Evolutionary conservation across 2,329 filamentous ascomycete genomes (phyloP).

Genomic region (Dothideomycetes sp.): DNA sequence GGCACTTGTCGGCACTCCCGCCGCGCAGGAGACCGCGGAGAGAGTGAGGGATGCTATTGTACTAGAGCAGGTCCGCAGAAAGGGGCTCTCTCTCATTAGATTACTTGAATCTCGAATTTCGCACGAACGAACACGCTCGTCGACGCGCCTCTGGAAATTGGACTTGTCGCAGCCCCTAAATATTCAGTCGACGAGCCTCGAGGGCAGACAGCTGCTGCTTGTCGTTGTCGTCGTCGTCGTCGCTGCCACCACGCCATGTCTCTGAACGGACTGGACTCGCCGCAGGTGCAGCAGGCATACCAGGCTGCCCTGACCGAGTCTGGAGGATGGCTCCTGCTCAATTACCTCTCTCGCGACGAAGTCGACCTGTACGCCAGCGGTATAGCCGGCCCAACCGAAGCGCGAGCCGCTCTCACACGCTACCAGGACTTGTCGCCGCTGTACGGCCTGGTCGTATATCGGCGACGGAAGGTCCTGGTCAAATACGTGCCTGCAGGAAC

Average conservation of each 20-base stretch:
- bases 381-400: constrained; percentile 72
- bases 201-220: too few relatives aligned
- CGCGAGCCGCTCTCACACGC: constrained; percentile 64
- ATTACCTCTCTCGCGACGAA: constrained; percentile 82
- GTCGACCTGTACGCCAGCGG: constrained; percentile 70
- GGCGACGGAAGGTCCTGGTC: constrained; percentile 79
- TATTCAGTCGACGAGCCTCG: constrained; percentile 1
- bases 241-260: constrained; percentile 54
- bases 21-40: too few relatives aligned
- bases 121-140: constrained; percentile 10
- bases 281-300: constrained; percentile 74
- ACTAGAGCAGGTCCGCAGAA: constrained; percentile 5
- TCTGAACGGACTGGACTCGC: constrained; percentile 84
- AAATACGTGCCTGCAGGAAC: constrained; percentile 89
- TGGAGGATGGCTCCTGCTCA: constrained; percentile 94
- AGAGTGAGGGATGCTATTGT: too few relatives aligned
- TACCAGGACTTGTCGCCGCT: constrained; percentile 81
- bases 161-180: constrained; percentile 7
- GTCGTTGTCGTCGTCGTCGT: not conserved
- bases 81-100: constrained; percentile 12
- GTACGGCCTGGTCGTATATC: constrained; percentile 84
- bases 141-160: constrained; percentile 7
- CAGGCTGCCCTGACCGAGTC: constrained; percentile 70
- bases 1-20: too few relatives aligned
- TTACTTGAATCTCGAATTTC: constrained; percentile 12